A percentile compares a stretch with the other conserved stretches of the same genome.
Evolutionary conservation across 495 filamentous ascomycete species (phyloP).

Genomic region (Talaromyces trachyspermus): DNA sequence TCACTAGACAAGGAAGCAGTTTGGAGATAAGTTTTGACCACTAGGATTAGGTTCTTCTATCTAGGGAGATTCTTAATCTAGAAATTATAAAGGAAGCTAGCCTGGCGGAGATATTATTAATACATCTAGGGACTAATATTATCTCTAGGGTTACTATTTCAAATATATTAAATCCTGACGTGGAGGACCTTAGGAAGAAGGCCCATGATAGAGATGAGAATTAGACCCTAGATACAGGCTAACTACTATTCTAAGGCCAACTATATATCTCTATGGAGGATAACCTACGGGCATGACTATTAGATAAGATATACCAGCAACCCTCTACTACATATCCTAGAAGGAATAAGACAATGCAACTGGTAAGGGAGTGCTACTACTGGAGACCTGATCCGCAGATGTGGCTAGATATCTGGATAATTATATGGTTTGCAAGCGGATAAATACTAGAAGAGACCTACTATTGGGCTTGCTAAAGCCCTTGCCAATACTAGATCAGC

Average conservation of each 20-base stretch:
- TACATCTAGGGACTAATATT: too few relatives aligned
- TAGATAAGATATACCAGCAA: slow-evolving; percentile 10
- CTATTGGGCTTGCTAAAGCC: slow-evolving; percentile 14
- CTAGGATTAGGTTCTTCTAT: not conserved
- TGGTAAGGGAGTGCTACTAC: not conserved
- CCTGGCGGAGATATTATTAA: too few relatives aligned
- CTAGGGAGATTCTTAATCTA: too few relatives aligned
- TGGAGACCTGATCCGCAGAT: not conserved
- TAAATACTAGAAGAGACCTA: not conserved
- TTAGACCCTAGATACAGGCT: not conserved
- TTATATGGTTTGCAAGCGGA: not conserved
- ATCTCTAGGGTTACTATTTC: too few relatives aligned
- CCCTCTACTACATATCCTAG: slow-evolving; percentile 3
- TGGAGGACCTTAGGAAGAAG: not conserved
- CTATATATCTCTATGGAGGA: not conserved
- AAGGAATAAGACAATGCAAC: not conserved
- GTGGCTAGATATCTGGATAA: not conserved
- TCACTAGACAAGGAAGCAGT: slow-evolving; percentile 10
- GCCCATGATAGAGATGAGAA: not conserved
- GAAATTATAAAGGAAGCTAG: too few relatives aligned
- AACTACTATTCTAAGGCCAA: not conserved
- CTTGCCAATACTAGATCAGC: slow-evolving; percentile 12
- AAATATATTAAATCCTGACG: too few relatives aligned
- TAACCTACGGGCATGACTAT: not conserved
- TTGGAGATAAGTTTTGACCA: not conserved